phyloP scores from a whole-genome alignment of 768 basidiomycete species.

The Rhodotorula toruloides region DNA sequence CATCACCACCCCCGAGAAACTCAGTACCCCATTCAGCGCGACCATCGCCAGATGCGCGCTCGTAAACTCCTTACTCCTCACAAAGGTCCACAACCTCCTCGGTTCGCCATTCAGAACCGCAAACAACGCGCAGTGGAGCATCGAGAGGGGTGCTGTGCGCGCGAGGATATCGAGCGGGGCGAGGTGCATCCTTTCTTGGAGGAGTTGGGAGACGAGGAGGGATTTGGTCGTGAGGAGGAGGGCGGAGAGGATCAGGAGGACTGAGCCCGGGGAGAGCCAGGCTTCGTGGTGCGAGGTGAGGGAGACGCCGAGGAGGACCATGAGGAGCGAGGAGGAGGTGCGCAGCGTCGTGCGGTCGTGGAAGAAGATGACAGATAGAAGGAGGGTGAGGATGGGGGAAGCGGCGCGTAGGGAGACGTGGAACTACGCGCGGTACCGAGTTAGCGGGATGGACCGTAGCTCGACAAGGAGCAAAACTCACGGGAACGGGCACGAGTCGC shows the following conservation, averaged over 20 bases:
- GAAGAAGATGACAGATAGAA: constrained; percentile 31
- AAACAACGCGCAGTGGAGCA: constrained; percentile 29
- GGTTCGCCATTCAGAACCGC: constrained; percentile 30
- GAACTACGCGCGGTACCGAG: constrained; percentile 1
- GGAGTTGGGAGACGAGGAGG: constrained; percentile 28
- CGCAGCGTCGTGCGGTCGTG: constrained; percentile 9
- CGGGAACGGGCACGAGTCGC: constrained; percentile 27
- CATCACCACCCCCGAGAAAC: constrained; percentile 18
- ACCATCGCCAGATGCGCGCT: constrained; percentile 22
- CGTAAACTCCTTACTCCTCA: constrained; percentile 15
- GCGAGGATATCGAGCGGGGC: constrained; percentile 32
- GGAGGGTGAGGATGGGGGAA: constrained; percentile 32
- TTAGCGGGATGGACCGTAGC: no score
- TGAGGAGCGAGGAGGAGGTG: constrained; percentile 25
- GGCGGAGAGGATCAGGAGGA: constrained; percentile 23
- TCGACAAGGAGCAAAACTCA: background rate
- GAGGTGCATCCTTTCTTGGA: constrained; percentile 19
- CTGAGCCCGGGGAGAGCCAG: constrained; percentile 15
- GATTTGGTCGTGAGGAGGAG: constrained; percentile 33
- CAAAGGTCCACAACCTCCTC: constrained; percentile 8
- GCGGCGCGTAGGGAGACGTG: constrained; percentile 35
- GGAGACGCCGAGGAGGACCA: constrained; percentile 32
- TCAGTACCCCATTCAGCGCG: constrained; percentile 28
- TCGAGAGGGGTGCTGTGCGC: constrained; percentile 9
- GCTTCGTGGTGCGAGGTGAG: constrained; percentile 30